Evolutionary conservation across 805 yeast genomes (phyloP).

Genomic region (Starmerella riodocensis): DNA sequence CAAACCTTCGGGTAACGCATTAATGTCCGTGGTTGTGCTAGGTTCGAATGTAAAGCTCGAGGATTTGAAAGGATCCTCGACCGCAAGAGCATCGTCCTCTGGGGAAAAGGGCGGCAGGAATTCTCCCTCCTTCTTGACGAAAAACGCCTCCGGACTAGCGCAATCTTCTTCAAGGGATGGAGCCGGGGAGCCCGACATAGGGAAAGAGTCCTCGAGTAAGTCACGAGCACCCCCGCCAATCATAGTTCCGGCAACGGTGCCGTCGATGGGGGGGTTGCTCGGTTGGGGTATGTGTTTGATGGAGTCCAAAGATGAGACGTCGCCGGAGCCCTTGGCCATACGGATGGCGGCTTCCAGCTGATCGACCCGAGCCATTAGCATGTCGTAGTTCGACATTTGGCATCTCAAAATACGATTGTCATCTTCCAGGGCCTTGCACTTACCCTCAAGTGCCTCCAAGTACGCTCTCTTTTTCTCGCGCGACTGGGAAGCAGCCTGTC

Average conservation of each 20-base stretch:
- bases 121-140: conserved; percentile 13
- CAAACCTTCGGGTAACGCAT: conserved; percentile 17
- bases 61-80: conserved; percentile 9
- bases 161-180: conserved; percentile 20
- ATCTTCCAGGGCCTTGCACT: conserved; percentile 25
- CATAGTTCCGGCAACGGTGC: conserved; percentile 1
- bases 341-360: conserved; percentile 20
- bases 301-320: conserved; percentile 7
- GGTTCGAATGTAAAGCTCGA: conserved; percentile 12
- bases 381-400: conserved; percentile 9
- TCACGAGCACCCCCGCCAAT: neutral
- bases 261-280: neutral
- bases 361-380: conserved; percentile 16
- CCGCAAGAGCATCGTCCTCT: neutral
- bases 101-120: conserved; percentile 10
- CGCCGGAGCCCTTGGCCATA: conserved; percentile 20
- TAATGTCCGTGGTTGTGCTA: conserved; percentile 11
- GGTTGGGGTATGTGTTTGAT: neutral
- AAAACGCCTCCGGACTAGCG: conserved; percentile 19
- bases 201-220: neutral
- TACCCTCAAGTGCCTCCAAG: conserved; percentile 67
- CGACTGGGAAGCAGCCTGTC: conserved; percentile 95
- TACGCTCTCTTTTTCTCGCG: conserved; percentile 92
- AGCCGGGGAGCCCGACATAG: conserved; percentile 15
- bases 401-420: conserved; percentile 23